These are phyloP conservation scores for Aspergillus tubingensis DNA, from an alignment of 2,329 filamentous ascomycete species.

Conservation along the genomic window DNA sequence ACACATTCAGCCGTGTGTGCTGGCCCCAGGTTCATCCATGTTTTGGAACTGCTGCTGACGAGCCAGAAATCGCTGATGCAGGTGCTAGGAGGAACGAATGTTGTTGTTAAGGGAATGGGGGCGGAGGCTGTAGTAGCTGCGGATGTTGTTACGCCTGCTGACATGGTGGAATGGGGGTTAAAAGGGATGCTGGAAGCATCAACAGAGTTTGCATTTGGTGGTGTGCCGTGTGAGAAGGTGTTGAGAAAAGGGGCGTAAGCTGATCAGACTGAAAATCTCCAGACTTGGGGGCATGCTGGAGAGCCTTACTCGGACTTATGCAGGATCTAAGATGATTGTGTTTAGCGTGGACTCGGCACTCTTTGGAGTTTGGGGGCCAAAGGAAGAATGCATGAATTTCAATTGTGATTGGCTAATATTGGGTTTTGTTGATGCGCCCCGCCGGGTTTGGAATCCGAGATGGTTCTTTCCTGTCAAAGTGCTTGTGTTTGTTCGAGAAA, in stretches of 20 bases:
- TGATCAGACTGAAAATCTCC: not conserved
- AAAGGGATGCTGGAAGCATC: not conserved
- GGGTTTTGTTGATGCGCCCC: not conserved
- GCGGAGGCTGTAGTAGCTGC: not conserved
- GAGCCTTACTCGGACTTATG: not conserved
- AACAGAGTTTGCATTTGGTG: not conserved
- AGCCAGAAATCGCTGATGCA: not conserved
- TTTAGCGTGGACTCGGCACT: not conserved
- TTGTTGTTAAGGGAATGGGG: not conserved
- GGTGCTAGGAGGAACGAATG: not conserved
- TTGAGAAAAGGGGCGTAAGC: not conserved
- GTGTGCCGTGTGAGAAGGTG: not conserved
- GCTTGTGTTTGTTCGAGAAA: too few species aligned
- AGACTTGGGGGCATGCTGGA: not conserved
- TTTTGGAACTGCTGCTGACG: conserved; percentile 1
- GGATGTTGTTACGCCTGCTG: not conserved
- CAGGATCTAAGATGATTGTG: not conserved
- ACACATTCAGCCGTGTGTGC: not conserved
- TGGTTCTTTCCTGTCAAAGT: too few species aligned
- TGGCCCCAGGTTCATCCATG: conserved; percentile 1
- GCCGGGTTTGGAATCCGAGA: not conserved
- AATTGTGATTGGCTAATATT: not conserved
- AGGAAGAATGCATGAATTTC: not conserved
- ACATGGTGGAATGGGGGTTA: not conserved
- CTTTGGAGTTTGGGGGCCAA: not conserved